Evolutionary conservation across 495 filamentous ascomycete genomes (phyloP).

Genomic region (Penicillium bovifimosum): DNA sequence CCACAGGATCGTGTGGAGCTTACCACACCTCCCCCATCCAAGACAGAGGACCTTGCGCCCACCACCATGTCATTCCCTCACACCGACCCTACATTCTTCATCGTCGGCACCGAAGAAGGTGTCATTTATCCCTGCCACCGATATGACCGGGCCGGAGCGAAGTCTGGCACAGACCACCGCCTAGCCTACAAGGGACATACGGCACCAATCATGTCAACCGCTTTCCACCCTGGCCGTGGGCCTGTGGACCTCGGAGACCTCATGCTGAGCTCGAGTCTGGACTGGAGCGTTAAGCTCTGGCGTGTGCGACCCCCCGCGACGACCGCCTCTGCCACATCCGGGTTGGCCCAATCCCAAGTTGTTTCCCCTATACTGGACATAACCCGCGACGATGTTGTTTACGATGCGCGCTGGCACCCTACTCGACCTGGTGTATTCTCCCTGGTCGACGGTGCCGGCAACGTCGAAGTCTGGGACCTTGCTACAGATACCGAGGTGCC

Average conservation of each 20-base stretch:
- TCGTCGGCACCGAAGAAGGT: constrained; percentile 94
- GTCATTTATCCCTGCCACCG: constrained; percentile 93
- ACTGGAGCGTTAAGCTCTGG: constrained; percentile 98
- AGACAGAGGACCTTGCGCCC: constrained; percentile 91
- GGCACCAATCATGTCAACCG: constrained; percentile 90
- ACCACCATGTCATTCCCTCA: constrained; percentile 96
- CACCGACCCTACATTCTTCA: constrained; percentile 93
- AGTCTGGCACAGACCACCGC: constrained; percentile 84
- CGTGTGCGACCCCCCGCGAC: constrained; percentile 69
- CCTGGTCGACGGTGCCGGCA: constrained; percentile 88
- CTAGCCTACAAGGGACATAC: constrained; percentile 82
- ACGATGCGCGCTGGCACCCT: constrained; percentile 91
- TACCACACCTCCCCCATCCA: constrained; percentile 75
- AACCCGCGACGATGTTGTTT: constrained; percentile 88
- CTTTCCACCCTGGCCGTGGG: constrained; percentile 89
- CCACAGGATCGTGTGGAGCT: constrained; percentile 91
- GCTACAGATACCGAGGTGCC: constrained; percentile 90
- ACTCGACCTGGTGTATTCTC: constrained; percentile 89
- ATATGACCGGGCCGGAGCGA: constrained; percentile 93
- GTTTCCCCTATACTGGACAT: constrained; percentile 79
- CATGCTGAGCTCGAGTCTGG: constrained; percentile 75
- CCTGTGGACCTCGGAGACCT: constrained; percentile 94
- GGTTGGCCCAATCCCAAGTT: constrained; percentile 32
- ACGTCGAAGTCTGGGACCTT: constrained; percentile 92
- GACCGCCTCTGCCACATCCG: constrained; percentile 39